These are phyloP conservation scores for Aspergillus funiculosus DNA, from an alignment of 495 filamentous ascomycete species.

Conservation along the genomic window DNA sequence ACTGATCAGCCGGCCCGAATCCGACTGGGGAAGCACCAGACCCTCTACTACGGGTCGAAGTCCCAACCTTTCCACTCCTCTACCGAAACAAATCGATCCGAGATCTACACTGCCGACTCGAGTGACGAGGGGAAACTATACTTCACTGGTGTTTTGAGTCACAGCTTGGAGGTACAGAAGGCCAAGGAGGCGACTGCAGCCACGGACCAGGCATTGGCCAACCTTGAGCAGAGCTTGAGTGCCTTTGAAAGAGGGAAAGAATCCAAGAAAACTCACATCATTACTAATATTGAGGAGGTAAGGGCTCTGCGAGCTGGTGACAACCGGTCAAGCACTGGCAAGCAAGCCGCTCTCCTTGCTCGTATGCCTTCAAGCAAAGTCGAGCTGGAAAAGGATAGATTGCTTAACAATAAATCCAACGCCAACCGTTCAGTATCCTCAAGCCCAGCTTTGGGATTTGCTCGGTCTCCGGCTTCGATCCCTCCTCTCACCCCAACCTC, in stretches of 20 bases:
- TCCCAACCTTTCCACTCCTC: conserved; percentile 45
- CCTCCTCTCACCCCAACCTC: conserved; percentile 38
- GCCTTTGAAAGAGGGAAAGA: conserved; percentile 47
- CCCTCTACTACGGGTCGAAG: conserved; percentile 49
- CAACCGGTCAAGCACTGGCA: conserved; percentile 21
- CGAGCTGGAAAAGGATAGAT: conserved; percentile 42
- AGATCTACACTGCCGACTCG: conserved; percentile 43
- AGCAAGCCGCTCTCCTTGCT: conserved; percentile 20
- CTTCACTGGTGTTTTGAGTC: conserved; percentile 51
- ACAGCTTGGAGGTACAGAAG: conserved; percentile 51
- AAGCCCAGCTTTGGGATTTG: conserved; percentile 56
- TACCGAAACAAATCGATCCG: conserved; percentile 44
- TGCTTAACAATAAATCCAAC: conserved; percentile 33
- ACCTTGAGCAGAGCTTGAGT: conserved; percentile 49
- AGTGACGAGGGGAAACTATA: conserved; percentile 42
- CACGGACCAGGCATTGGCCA: conserved; percentile 49
- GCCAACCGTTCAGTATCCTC: conserved; percentile 55
- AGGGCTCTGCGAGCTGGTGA: conserved; percentile 31
- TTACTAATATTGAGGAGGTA: conserved; percentile 35
- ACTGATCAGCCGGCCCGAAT: conserved; percentile 54
- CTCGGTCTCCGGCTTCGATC: conserved; percentile 36
- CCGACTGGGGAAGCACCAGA: conserved; percentile 43
- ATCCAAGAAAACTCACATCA: conserved; percentile 46
- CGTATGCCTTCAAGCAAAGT: conserved; percentile 32
- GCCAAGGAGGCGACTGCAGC: conserved; percentile 49